Evolutionary conservation across 2,329 filamentous ascomycete genomes (phyloP).

Genomic region (Ophiocordyceps australis): DNA sequence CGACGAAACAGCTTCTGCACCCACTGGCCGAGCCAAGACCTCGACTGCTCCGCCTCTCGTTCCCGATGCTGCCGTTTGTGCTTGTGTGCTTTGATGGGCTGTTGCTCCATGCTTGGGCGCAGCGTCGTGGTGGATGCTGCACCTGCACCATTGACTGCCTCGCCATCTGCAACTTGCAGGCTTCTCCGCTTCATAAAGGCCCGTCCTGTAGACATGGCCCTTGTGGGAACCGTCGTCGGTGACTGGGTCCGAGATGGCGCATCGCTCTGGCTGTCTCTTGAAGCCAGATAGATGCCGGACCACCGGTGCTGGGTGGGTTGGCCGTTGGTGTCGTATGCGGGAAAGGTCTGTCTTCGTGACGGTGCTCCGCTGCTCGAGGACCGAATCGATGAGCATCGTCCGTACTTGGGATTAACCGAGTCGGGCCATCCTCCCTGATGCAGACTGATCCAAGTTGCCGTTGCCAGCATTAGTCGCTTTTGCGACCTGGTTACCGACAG

Average conservation of each 20-base stretch:
- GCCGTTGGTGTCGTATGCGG: slow-evolving; percentile 2
- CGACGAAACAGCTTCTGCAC: slow-evolving; percentile 3
- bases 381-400: too few species aligned
- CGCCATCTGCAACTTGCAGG: slow-evolving; percentile 2
- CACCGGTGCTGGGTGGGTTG: slow-evolving; percentile 2
- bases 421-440: slow-evolving; percentile 16
- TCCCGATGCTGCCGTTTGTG: too few species aligned
- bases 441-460: slow-evolving; percentile 18
- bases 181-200: slow-evolving; percentile 9
- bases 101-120: not conserved
- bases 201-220: slow-evolving; percentile 8
- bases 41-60: not conserved
- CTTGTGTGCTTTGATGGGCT: not conserved
- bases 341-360: slow-evolving; percentile 4
- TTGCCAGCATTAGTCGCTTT: slow-evolving; percentile 18
- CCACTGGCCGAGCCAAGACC: slow-evolving; percentile 5
- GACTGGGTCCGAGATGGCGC: not conserved
- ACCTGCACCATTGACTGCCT: not conserved
- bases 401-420: slow-evolving; percentile 11
- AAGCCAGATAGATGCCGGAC: slow-evolving; percentile 1
- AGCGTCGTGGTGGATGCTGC: not conserved
- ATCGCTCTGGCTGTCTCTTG: slow-evolving; percentile 1
- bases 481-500: slow-evolving; percentile 12
- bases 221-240: slow-evolving; percentile 5
- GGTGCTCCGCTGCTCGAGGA: slow-evolving; percentile 3